Conservation (phyloP, 73 alveolate species). For the Paraurostyla sp. region DNA sequence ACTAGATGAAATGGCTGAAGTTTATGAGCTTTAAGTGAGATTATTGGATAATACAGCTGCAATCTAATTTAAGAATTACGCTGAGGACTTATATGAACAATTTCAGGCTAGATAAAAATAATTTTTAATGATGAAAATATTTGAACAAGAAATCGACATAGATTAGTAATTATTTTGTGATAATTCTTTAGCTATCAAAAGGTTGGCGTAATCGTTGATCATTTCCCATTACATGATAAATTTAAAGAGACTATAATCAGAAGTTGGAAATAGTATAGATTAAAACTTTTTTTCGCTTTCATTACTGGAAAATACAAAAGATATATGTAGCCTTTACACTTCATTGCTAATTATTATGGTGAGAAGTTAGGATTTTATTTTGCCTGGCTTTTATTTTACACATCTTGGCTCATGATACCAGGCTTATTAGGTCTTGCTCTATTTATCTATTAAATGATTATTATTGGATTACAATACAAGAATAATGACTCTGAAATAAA, state of each 20-base stretch:
- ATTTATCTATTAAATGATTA: constrained; percentile 8
- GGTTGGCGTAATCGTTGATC: constrained; percentile 45
- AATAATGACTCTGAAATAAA: background rate
- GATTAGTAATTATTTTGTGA: constrained; percentile 10
- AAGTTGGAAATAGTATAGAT: constrained; percentile 38
- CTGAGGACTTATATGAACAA: constrained; percentile 24
- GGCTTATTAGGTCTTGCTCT: constrained; percentile 79
- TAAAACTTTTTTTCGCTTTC: constrained; percentile 38
- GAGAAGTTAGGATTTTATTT: constrained; percentile 67
- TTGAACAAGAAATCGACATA: constrained; percentile 40
- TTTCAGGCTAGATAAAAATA: constrained; percentile 45
- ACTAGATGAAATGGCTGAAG: constrained; percentile 47
- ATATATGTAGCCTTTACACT: constrained; percentile 49
- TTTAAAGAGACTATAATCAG: background rate
- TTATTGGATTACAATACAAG: background rate
- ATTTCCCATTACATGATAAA: constrained; percentile 63
- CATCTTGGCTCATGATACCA: constrained; percentile 86
- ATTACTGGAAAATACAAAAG: constrained; percentile 38
- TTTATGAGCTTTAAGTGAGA: constrained; percentile 9
- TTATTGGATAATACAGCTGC: background rate
- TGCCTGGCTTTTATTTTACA: constrained; percentile 35
- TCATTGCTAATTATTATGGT: constrained; percentile 63
- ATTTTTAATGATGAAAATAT: constrained; percentile 20
- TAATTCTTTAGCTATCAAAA: background rate
- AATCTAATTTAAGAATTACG: constrained; percentile 2